A percentile compares a stretch with the other conserved stretches of the same genome.
Conservation (phyloP, 2,329 filamentous ascomycete species). For the Microdochium nivale region DNA sequence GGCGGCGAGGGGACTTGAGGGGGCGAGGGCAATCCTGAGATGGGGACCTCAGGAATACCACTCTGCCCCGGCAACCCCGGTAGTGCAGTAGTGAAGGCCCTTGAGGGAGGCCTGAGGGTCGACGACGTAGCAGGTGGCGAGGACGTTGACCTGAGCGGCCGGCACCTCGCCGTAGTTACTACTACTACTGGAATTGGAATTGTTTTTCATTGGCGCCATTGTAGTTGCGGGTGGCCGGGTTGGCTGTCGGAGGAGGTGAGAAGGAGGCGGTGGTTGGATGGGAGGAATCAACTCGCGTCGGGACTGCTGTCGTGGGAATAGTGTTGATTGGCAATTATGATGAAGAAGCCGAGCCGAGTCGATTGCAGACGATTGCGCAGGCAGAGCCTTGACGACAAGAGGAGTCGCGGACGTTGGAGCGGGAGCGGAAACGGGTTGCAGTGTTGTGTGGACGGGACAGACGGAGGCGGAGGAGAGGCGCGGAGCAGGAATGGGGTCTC, state of each 20-base stretch:
- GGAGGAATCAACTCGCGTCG: not conserved
- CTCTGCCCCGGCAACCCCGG: conserved; percentile 76
- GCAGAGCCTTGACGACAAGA: not conserved
- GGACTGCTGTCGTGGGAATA: not conserved
- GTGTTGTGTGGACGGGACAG: not conserved
- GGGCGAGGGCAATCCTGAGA: conserved; percentile 77
- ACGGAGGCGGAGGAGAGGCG: not conserved
- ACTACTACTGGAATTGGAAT: conserved; percentile 64
- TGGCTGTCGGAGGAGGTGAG: not conserved
- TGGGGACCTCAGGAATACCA: conserved; percentile 91
- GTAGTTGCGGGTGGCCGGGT: conserved; percentile 18
- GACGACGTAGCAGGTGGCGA: conserved; percentile 87
- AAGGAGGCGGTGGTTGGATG: not conserved
- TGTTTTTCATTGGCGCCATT: conserved; percentile 65
- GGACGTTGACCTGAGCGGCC: conserved; percentile 61
- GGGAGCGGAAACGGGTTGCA: not conserved
- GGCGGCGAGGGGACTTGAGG: conserved; percentile 78
- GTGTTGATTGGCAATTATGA: not conserved
- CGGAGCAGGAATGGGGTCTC: not conserved
- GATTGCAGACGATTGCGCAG: not conserved
- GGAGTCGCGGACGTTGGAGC: not conserved
- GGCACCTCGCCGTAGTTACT: conserved; percentile 68
- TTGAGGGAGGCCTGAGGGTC: conserved; percentile 63
- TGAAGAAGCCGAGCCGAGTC: not conserved
- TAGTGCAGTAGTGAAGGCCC: conserved; percentile 94